These are phyloP conservation scores for Pleurotus tuoliensis DNA, from an alignment of 768 basidiomycete species.

Conservation along the genomic window DNA sequence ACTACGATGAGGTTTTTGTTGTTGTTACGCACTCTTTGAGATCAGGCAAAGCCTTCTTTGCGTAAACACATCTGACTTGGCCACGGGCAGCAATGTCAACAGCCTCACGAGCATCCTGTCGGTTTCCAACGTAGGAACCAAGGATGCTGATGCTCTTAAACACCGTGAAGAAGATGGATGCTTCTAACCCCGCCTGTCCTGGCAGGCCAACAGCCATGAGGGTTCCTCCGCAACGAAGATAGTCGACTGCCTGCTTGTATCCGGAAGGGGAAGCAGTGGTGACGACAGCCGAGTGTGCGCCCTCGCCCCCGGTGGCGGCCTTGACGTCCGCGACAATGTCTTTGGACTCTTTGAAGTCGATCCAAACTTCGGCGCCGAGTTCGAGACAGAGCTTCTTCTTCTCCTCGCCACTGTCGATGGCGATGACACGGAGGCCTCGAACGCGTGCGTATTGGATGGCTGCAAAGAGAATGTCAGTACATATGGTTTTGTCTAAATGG, in stretches of 20 bases:
- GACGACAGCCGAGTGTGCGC: constrained; percentile 69
- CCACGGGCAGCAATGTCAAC: constrained; percentile 71
- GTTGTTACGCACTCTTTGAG: constrained; percentile 32
- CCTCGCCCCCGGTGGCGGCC: constrained; percentile 58
- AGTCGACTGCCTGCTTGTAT: constrained; percentile 61
- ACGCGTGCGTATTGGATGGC: constrained; percentile 78
- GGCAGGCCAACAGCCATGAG: constrained; percentile 82
- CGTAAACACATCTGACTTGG: constrained; percentile 60
- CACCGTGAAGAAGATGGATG: constrained; percentile 71
- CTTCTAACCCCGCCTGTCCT: constrained; percentile 50
- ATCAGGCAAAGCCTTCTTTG: constrained; percentile 41
- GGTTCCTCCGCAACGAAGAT: constrained; percentile 67
- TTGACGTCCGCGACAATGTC: constrained; percentile 66
- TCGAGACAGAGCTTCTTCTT: constrained; percentile 58
- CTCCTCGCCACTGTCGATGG: constrained; percentile 74
- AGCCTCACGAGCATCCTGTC: constrained; percentile 82
- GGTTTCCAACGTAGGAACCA: constrained; percentile 62
- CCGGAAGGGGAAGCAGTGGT: constrained; percentile 50
- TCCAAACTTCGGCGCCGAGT: constrained; percentile 72
- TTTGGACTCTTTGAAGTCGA: constrained; percentile 71
- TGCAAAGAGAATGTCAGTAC: constrained; percentile 13
- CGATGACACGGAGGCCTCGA: constrained; percentile 78
- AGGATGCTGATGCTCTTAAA: constrained; percentile 57
- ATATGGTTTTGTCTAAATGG: background rate
- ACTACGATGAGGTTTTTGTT: too few species aligned